These are phyloP conservation scores for Penicillium lividum DNA, from an alignment of 495 filamentous ascomycete species.

Conservation along the genomic window DNA sequence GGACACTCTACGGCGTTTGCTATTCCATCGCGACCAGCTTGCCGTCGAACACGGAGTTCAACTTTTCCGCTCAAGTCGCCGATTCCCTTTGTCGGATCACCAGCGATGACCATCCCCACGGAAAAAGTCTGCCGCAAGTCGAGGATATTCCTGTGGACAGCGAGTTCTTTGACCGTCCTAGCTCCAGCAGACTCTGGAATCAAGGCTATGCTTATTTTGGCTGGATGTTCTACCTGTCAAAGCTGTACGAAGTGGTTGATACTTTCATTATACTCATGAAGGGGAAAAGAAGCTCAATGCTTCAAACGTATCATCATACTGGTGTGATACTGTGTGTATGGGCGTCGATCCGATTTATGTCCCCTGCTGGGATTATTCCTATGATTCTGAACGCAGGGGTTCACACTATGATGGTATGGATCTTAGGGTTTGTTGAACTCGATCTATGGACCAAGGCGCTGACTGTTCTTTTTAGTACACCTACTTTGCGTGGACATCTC, in stretches of 20 bases:
- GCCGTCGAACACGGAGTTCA: not conserved
- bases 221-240: constrained; percentile 90
- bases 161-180: not conserved
- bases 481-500: not conserved
- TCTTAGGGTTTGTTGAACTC: not conserved
- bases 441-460: too few relatives aligned
- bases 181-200: constrained; percentile 3
- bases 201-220: constrained; percentile 35
- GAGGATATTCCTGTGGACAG: not conserved
- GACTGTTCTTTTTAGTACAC: not conserved
- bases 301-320: constrained; percentile 88
- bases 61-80: not conserved
- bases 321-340: constrained; percentile 74
- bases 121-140: not conserved
- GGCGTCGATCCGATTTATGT: constrained; percentile 14
- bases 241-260: constrained; percentile 90
- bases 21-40: not conserved
- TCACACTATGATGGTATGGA: constrained; percentile 75
- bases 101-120: not conserved
- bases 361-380: constrained; percentile 61
- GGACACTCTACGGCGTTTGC: constrained; percentile 11
- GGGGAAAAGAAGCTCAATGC: constrained; percentile 74
- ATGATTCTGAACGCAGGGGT: constrained; percentile 78
- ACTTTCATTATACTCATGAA: constrained; percentile 83
- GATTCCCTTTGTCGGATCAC: constrained; percentile 12